Percentiles rank a stretch among this genome's conserved stretches.
Evolutionary conservation across 75 land plant genomes (phyloP).

Genomic region (Selaginella tamariscina): DNA sequence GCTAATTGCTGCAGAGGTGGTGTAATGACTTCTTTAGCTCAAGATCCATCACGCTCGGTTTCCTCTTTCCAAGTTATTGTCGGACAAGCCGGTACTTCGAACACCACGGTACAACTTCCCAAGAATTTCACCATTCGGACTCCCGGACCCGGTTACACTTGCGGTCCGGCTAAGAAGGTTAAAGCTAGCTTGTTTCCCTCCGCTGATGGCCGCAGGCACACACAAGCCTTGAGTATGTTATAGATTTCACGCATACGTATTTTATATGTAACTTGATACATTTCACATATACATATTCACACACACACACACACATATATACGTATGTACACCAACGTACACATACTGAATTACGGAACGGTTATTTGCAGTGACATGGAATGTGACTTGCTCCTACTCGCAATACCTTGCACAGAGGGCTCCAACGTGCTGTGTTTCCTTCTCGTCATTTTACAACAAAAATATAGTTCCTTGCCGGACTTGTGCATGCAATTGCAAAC

Average conservation of each 20-base stretch:
- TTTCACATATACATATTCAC: too few relatives aligned
- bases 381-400: slow-evolving; percentile 66
- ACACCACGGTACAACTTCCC: slow-evolving; percentile 15
- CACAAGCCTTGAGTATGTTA: slow-evolving; percentile 66
- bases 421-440: slow-evolving; percentile 69
- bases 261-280: not conserved
- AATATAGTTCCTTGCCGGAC: slow-evolving; percentile 52
- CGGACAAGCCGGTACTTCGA: slow-evolving; percentile 57
- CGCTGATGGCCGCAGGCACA: slow-evolving; percentile 47
- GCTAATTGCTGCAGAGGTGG: slow-evolving; percentile 83
- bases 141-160: slow-evolving; percentile 85
- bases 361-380: slow-evolving; percentile 73
- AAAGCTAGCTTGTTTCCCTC: slow-evolving; percentile 39
- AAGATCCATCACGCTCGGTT: slow-evolving; percentile 51
- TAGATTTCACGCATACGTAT: not conserved
- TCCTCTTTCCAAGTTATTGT: slow-evolving; percentile 55
- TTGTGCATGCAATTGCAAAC: slow-evolving; percentile 47
- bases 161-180: slow-evolving; percentile 50
- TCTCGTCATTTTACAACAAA: slow-evolving; percentile 61
- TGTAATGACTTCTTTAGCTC: slow-evolving; percentile 48
- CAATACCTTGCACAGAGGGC: slow-evolving; percentile 42
- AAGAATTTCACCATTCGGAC: slow-evolving; percentile 52
- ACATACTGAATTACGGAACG: too few relatives aligned
- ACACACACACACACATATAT: too few relatives aligned
- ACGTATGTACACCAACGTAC: too few relatives aligned